Evolutionary conservation across 805 yeast genomes (phyloP).

Genomic region (Ogataea parapolymorpha): DNA sequence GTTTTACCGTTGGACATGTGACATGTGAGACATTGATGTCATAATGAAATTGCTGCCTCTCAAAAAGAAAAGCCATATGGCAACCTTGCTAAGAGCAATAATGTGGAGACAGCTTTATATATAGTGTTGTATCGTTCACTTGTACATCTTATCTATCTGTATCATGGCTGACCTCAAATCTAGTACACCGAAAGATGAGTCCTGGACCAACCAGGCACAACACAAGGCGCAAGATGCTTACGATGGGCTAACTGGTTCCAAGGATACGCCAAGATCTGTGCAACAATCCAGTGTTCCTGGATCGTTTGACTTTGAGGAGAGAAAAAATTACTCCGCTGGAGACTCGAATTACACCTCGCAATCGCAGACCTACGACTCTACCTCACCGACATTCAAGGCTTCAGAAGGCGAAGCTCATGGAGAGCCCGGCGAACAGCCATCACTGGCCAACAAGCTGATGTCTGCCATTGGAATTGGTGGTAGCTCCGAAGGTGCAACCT

Average conservation of each 20-base stretch:
- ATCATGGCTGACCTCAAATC: slow-evolving; percentile 12
- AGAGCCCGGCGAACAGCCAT: slow-evolving; percentile 3
- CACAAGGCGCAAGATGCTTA: neutral
- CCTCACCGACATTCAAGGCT: slow-evolving; percentile 17
- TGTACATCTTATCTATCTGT: too few species aligned
- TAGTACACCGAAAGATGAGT: neutral
- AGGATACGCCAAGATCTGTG: slow-evolving; percentile 6
- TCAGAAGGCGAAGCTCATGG: slow-evolving; percentile 6
- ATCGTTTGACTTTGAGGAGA: slow-evolving; percentile 5
- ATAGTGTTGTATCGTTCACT: neutral
- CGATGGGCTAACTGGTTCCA: neutral
- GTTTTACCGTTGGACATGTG: neutral
- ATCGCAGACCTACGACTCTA: slow-evolving; percentile 4
- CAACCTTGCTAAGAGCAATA: slow-evolving; percentile 7
- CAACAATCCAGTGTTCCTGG: slow-evolving; percentile 11
- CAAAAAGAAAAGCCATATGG: slow-evolving; percentile 5
- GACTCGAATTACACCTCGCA: slow-evolving; percentile 10
- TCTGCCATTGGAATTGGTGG: slow-evolving; percentile 16
- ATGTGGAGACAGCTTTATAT: neutral
- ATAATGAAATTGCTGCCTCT: slow-evolving; percentile 1
- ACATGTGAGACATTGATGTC: neutral
- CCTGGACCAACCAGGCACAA: neutral
- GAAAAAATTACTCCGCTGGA: neutral
- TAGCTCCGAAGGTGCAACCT: neutral
- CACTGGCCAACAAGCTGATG: slow-evolving; percentile 15